phyloP scores from a whole-genome alignment of 2,329 filamentous ascomycete species.

The Colletotrichum liriopes region DNA sequence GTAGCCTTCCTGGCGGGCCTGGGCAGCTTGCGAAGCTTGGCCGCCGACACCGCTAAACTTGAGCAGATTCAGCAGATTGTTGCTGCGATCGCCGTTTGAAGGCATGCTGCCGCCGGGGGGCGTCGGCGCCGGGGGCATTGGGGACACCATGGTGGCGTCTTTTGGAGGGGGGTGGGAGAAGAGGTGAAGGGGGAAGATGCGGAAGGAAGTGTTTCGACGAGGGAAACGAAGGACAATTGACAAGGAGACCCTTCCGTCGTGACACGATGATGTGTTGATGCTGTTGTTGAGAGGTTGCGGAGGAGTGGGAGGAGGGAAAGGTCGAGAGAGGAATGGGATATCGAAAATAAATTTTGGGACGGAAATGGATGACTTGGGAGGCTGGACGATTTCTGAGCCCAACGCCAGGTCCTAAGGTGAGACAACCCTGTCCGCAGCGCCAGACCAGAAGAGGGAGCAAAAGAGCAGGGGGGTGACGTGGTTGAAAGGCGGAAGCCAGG shows the following conservation, averaged over 20 bases:
- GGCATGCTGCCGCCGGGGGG: slow-evolving; percentile 58
- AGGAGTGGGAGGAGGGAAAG: slow-evolving; percentile 14
- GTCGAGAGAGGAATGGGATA: slow-evolving; percentile 17
- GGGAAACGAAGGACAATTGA: slow-evolving; percentile 40
- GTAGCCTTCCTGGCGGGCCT: slow-evolving; percentile 41
- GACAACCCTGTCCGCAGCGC: slow-evolving; percentile 39
- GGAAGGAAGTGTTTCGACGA: slow-evolving; percentile 33
- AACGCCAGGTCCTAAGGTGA: slow-evolving; percentile 26
- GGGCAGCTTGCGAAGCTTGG: slow-evolving; percentile 42
- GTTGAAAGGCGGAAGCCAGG: slow-evolving; percentile 24
- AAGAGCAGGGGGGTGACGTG: slow-evolving; percentile 41
- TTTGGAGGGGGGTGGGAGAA: slow-evolving; percentile 8
- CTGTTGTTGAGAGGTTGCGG: slow-evolving; percentile 1
- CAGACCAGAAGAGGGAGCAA: background rate
- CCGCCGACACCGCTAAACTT: slow-evolving; percentile 68
- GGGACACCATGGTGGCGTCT: slow-evolving; percentile 51
- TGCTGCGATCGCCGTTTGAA: slow-evolving; percentile 63
- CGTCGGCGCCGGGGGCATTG: slow-evolving; percentile 67
- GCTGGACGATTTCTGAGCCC: slow-evolving; percentile 41
- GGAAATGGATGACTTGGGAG: slow-evolving; percentile 40
- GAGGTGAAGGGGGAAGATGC: slow-evolving; percentile 28
- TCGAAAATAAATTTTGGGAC: slow-evolving; percentile 42
- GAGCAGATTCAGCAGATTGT: slow-evolving; percentile 72
- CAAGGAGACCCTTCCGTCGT: slow-evolving; percentile 40
- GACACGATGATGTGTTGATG: slow-evolving; percentile 16